These are phyloP conservation scores for Astrocystis sublimbata DNA, from an alignment of 495 filamentous ascomycete species.

Conservation along the genomic window DNA sequence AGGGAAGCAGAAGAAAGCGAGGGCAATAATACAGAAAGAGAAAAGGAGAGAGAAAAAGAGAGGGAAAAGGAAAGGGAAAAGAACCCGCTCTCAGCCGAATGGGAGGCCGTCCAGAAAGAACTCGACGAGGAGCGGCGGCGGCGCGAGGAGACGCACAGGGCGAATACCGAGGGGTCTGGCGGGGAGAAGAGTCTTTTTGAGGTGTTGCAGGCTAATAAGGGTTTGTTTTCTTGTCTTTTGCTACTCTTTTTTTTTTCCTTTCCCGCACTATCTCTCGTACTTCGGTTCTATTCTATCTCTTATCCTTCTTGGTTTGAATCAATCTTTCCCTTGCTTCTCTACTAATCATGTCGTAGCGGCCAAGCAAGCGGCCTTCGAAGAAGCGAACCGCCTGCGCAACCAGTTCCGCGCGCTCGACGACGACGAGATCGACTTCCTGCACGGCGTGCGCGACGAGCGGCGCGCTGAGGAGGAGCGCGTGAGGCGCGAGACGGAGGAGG, in stretches of 20 bases:
- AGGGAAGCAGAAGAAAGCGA: too few relatives aligned
- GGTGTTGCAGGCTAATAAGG: slow-evolving; percentile 90
- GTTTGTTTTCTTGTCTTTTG: slow-evolving; percentile 40
- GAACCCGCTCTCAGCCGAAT: slow-evolving; percentile 39
- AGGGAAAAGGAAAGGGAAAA: slow-evolving; percentile 51
- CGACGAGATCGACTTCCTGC: slow-evolving; percentile 90
- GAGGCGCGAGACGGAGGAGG: slow-evolving; percentile 72
- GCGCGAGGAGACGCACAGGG: slow-evolving; percentile 55
- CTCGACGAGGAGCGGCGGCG: slow-evolving; percentile 62
- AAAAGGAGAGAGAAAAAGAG: slow-evolving; percentile 25
- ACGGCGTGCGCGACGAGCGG: slow-evolving; percentile 69
- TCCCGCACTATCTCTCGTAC: not conserved
- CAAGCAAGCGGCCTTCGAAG: slow-evolving; percentile 96
- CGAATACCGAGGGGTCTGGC: slow-evolving; percentile 50
- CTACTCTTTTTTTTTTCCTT: not conserved
- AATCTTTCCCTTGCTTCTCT: not conserved
- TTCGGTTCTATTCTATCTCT: not conserved
- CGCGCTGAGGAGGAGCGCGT: slow-evolving; percentile 70
- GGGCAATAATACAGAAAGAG: too few relatives aligned
- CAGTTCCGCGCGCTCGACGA: slow-evolving; percentile 94
- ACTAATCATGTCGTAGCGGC: slow-evolving; percentile 52
- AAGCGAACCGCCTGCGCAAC: slow-evolving; percentile 81
- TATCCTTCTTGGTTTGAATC: not conserved
- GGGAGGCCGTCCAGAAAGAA: slow-evolving; percentile 74
- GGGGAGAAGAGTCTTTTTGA: slow-evolving; percentile 75